Evolutionary conservation across 2,329 filamentous ascomycete species (phyloP), one percentile per base, ranked within the genome.

Genomic region (Beauveria sp.): DNA sequence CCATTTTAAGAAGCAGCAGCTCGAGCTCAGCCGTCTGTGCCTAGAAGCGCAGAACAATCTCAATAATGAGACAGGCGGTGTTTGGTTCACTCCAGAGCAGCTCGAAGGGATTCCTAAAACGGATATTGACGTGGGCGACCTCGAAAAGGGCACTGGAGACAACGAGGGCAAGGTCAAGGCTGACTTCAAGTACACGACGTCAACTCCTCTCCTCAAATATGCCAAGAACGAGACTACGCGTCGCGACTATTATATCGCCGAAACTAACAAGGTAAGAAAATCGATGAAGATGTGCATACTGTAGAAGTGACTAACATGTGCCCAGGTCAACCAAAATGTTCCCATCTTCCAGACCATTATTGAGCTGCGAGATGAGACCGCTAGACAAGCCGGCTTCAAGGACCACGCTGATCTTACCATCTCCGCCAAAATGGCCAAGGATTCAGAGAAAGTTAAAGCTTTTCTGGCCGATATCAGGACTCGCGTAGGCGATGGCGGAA

Each of bases 381-480:
- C 90, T 14, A 84, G 88, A 56, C 79, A 93, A 53, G 79, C 93
- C 1, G 89, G 89, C 14, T 94, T 92, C 72, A 80, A 84, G 6
- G 85, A 91, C 69, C 89, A 93, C 70, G 90, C 90, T 20, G 82
- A 86, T 53, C 87, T 92, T 72, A 79, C 84, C 52, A 87, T 94
- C 44, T 89, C 92, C 69, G 85, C 90, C 68, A 93, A 92, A 81
- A 94, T 94, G 90, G 89, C 90, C 52, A 92, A 92, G 79, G 86
- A 81, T 1, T 82, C 88, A 2, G 80, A 84, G 69, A 88, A 83
- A 0, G 90, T 94, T 12, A 82, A 88, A 64, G 81, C 85, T 57
- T 93, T 94, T 72, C 76, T 94, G 8, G 80, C 78, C 5, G 89
- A 92, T 70, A 77, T 94, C 63, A 84, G 86, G 62, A 78, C 75